Evolutionary conservation across 805 yeast genomes (phyloP), one percentile per base, ranked within the genome.

Genomic region (Candida bentonensis): DNA sequence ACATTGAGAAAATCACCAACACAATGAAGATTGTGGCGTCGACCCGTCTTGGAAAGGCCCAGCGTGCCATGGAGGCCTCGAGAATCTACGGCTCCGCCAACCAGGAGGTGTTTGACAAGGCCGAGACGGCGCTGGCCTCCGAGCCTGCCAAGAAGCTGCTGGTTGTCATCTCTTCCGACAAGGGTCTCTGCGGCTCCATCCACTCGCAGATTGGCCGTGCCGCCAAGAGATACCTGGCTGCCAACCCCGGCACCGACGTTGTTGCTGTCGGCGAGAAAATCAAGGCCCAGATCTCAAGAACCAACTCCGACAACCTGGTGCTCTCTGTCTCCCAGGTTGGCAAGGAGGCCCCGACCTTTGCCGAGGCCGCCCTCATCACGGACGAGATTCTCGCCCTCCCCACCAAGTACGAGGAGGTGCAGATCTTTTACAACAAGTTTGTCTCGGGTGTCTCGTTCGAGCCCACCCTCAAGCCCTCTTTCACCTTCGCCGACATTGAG

Each of bases 1-100:
- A 92, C 77, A 89, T 92, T 67, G 96, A 92, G 73, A 92, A 92
- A 75, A 92, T 92, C 72, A 92, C 98, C 71, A 92, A 92, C 72
- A 92, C 98, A 68, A 92, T 92, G 97, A 92, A 88, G 76, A 82
- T 92, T 69, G 98, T 92, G 60, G 98, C 98, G 36, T 89, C 97
- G 36, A 92, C 98, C 57, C 82, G 96, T 72, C 78, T 92, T 66
- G 74, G 78, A 64, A 87, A 84, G 70, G 98, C 98, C 50, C 95
- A 87, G 70, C 83, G 81, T 67, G 95, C 96, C 49, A 89, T 87
- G 87, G 70, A 73, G 55, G 76, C 84, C 42, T 82, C 96, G 42
- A 80, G 94, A 66, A 81, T 76, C 49, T 89, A 84, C 74, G 80
- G 80, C 62, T 73, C 74, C 57, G 79, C 88, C 48, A 94, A 87